Conservation (phyloP, 2,329 filamentous ascomycete genomes). For the Ceratocystis papillata region DNA sequence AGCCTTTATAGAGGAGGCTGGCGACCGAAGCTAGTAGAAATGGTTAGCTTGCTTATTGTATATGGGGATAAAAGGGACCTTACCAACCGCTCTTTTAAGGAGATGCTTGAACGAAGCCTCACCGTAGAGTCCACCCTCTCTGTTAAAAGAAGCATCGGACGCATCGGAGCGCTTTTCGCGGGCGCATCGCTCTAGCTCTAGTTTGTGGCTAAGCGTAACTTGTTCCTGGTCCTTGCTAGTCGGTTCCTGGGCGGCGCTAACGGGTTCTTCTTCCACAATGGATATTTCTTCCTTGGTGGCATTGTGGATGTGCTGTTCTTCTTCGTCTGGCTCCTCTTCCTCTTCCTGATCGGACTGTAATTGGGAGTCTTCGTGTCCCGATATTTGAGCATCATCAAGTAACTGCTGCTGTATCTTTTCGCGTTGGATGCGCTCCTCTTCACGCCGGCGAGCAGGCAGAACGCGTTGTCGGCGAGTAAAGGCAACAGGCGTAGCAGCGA, state of each 20-base stretch:
- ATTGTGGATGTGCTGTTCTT: background rate
- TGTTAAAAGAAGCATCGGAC: slow-evolving; percentile 8
- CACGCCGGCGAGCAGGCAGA: slow-evolving; percentile 14
- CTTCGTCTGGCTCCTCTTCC: background rate
- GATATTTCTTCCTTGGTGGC: background rate
- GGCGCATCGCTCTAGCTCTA: background rate
- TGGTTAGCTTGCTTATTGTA: background rate
- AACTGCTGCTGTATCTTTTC: slow-evolving; percentile 4
- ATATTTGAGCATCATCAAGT: slow-evolving; percentile 4
- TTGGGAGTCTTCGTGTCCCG: background rate
- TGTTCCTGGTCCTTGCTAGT: background rate
- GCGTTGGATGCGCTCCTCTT: slow-evolving; percentile 14
- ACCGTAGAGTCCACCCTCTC: slow-evolving; percentile 18
- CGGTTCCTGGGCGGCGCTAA: background rate
- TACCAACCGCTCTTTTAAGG: slow-evolving; percentile 17
- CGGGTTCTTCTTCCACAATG: background rate
- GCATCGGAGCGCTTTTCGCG: slow-evolving; percentile 4
- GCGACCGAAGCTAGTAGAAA: slow-evolving; percentile 10
- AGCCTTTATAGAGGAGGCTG: slow-evolving; percentile 5
- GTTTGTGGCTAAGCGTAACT: background rate
- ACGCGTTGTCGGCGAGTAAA: slow-evolving; percentile 18
- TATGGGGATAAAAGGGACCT: background rate
- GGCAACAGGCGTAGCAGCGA: background rate
- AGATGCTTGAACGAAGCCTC: slow-evolving; percentile 14
- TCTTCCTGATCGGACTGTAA: background rate